Evolutionary conservation across 495 filamentous ascomycete species (phyloP).

Genomic region (Annulohypoxylon stygium): DNA sequence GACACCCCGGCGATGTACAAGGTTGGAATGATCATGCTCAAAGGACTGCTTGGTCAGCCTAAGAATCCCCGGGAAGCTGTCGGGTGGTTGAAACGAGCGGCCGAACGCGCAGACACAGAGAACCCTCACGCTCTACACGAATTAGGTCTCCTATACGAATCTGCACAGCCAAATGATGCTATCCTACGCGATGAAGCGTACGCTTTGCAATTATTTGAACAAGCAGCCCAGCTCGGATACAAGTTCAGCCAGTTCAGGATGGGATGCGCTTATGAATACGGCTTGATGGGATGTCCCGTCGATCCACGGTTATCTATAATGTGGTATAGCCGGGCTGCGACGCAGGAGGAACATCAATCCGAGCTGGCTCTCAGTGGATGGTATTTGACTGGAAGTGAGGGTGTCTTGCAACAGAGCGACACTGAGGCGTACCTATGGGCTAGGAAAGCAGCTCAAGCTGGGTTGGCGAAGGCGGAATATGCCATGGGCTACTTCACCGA

Average conservation of each 20-base stretch:
- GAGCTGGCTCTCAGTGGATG: slow-evolving; percentile 94
- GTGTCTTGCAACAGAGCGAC: slow-evolving; percentile 90
- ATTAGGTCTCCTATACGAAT: slow-evolving; percentile 86
- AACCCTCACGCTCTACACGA: slow-evolving; percentile 98
- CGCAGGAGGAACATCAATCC: slow-evolving; percentile 94
- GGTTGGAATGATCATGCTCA: slow-evolving; percentile 93
- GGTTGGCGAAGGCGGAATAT: slow-evolving; percentile 92
- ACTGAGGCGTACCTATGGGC: slow-evolving; percentile 98
- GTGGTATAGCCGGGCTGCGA: slow-evolving; percentile 93
- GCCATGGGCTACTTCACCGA: slow-evolving; percentile 99
- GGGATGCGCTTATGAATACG: slow-evolving; percentile 90
- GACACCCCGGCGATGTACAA: slow-evolving; percentile 98
- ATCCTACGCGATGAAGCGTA: slow-evolving; percentile 85
- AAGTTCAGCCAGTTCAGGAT: slow-evolving; percentile 94
- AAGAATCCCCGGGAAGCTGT: slow-evolving; percentile 86
- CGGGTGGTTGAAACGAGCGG: slow-evolving; percentile 91
- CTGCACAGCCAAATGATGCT: slow-evolving; percentile 72
- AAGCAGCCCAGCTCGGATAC: slow-evolving; percentile 92
- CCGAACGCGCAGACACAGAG: slow-evolving; percentile 85
- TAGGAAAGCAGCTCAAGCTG: slow-evolving; percentile 86
- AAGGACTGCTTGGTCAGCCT: slow-evolving; percentile 93
- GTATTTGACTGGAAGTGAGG: slow-evolving; percentile 93
- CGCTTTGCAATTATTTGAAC: slow-evolving; percentile 80
- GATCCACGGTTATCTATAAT: slow-evolving; percentile 86
- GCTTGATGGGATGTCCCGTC: slow-evolving; percentile 81